These are phyloP conservation scores for Colletotrichum eremochloae DNA, from an alignment of 2,329 filamentous ascomycete species.

Conservation along the genomic window DNA sequence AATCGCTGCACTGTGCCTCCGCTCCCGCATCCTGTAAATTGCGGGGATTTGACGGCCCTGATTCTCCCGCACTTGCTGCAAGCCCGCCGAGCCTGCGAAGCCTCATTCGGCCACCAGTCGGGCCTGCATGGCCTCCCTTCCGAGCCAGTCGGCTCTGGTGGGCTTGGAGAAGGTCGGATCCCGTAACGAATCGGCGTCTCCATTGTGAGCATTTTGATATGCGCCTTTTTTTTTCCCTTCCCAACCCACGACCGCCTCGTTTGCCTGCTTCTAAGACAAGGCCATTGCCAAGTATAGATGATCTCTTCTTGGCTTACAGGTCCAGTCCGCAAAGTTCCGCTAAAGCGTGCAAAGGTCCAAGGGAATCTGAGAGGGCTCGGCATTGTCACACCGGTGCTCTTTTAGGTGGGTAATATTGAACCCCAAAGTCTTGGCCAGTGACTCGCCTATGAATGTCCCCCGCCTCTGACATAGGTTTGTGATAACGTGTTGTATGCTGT, in stretches of 20 bases:
- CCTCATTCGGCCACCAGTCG: conserved; percentile 30
- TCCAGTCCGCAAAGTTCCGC: conserved; percentile 33
- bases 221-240: conserved; percentile 26
- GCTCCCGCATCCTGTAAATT: conserved; percentile 39
- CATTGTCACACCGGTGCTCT: conserved; percentile 27
- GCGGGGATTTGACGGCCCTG: conserved; percentile 42
- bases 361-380: conserved; percentile 3
- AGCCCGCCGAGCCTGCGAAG: conserved; percentile 17
- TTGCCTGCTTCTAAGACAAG: conserved; percentile 32
- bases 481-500: not conserved
- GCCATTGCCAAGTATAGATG: conserved; percentile 35
- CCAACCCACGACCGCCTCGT: conserved; percentile 33
- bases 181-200: conserved; percentile 24
- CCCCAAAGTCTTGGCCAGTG: conserved; percentile 29
- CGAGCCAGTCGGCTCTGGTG: conserved; percentile 34
- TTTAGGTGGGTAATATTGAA: conserved; percentile 8
- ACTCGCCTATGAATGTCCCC: conserved; percentile 7
- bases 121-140: conserved; percentile 33
- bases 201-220: conserved; percentile 18
- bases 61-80: conserved; percentile 36
- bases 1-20: conserved; percentile 40
- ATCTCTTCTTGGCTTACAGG: conserved; percentile 34
- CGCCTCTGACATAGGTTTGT: conserved; percentile 10
- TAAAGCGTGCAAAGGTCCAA: conserved; percentile 28
- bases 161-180: conserved; percentile 28